Evolutionary conservation across 257 asterid genomes (phyloP).

Genomic region (Salvia rosmarinus): DNA sequence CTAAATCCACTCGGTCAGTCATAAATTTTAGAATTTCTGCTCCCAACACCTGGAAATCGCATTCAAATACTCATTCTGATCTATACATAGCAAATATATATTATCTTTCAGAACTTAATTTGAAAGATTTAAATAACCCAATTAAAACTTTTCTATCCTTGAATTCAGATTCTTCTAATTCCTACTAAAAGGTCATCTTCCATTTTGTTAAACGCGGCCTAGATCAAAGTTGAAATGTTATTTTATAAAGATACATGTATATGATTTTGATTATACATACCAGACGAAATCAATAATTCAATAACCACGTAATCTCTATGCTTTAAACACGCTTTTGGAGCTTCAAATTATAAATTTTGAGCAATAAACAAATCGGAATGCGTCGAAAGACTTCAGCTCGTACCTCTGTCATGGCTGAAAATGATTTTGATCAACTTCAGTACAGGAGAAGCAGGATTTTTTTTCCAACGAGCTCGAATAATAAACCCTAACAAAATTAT

Average conservation of each 20-base stretch:
- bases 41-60: slow-evolving; percentile 4
- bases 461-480: slow-evolving; percentile 22
- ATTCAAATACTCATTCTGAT: neutral
- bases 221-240: neutral
- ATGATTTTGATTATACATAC: neutral
- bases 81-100: neutral
- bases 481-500: slow-evolving; percentile 33
- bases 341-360: slow-evolving; percentile 7
- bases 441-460: slow-evolving; percentile 1
- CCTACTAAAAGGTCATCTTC: neutral
- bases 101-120: neutral
- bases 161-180: slow-evolving; percentile 20
- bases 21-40: neutral
- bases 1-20: neutral
- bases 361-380: slow-evolving; percentile 6
- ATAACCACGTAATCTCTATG: neutral
- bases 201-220: neutral
- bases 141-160: neutral
- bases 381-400: neutral
- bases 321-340: slow-evolving; percentile 5
- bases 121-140: neutral
- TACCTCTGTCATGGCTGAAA: slow-evolving; percentile 93
- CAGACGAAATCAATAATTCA: neutral
- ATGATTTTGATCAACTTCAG: slow-evolving; percentile 28
- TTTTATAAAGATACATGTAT: neutral